phyloP scores from a whole-genome alignment of 1,284 basidiomycete genomes.

The Sanghuangporus baumii region DNA sequence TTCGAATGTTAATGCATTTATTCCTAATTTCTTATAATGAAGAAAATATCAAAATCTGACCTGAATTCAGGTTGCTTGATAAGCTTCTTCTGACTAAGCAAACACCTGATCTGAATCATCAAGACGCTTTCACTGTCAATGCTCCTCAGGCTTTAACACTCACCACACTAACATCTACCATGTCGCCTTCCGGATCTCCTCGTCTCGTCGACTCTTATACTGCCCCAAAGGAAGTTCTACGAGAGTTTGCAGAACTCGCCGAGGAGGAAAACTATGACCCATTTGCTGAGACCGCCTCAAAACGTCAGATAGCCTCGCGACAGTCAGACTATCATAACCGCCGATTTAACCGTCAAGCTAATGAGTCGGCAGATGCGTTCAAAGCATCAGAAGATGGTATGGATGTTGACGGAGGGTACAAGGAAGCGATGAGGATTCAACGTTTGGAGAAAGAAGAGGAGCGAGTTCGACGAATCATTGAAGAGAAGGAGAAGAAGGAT shows the following conservation, averaged over 20 bases:
- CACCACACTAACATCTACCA: conserved; percentile 20
- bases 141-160: neutral
- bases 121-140: neutral
- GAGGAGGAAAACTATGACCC: conserved; percentile 92
- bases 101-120: neutral
- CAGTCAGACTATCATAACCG: conserved; percentile 96
- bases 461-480: conserved; percentile 78
- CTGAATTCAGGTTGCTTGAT: neutral
- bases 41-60: neutral
- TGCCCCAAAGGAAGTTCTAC: conserved; percentile 88
- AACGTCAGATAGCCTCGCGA: conserved; percentile 89
- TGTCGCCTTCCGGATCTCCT: conserved; percentile 34
- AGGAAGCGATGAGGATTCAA: conserved; percentile 92
- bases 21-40: neutral
- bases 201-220: conserved; percentile 81
- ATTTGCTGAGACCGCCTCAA: conserved; percentile 87
- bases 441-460: conserved; percentile 92
- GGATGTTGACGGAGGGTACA: conserved; percentile 84
- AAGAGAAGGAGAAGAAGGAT: conserved; percentile 81
- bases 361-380: conserved; percentile 79
- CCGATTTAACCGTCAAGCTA: conserved; percentile 78
- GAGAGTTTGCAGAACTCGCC: conserved; percentile 90
- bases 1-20: neutral
- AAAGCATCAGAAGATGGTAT: conserved; percentile 55
- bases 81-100: neutral